Evolutionary conservation across 805 yeast genomes (phyloP).

Genomic region (Kodamaea kaohsiungensis): DNA sequence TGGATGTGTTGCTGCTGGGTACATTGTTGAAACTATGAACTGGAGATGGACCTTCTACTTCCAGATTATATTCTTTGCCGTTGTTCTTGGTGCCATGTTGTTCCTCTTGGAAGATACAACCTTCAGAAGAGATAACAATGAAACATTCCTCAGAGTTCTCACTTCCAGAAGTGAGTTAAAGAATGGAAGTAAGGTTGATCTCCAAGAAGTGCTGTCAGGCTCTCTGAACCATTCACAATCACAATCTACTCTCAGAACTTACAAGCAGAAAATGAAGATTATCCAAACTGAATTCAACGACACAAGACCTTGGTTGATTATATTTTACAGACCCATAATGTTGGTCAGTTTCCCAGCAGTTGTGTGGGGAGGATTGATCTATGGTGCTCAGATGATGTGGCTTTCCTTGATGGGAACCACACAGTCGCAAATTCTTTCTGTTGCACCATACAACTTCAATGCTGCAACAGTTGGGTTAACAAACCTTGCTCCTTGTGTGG

Average conservation of each 20-base stretch:
- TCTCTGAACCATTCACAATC: background rate
- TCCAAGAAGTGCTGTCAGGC: background rate
- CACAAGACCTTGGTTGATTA: constrained; percentile 39
- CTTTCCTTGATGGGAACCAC: constrained; percentile 45
- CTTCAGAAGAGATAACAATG: constrained; percentile 27
- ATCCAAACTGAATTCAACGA: constrained; percentile 41
- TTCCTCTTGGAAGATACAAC: constrained; percentile 44
- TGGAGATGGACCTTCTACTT: constrained; percentile 45
- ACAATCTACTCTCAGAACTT: constrained; percentile 28
- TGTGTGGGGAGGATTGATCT: constrained; percentile 48
- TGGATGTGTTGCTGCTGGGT: constrained; percentile 49
- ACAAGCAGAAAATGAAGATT: constrained; percentile 36
- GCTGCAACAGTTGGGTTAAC: constrained; percentile 43
- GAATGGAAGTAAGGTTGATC: background rate
- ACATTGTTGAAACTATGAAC: constrained; percentile 34
- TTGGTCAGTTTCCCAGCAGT: constrained; percentile 42
- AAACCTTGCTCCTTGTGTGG: constrained; percentile 44
- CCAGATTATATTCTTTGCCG: constrained; percentile 35
- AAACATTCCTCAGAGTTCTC: background rate
- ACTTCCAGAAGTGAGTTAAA: background rate
- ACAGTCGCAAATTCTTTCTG: constrained; percentile 38
- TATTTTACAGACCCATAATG: constrained; percentile 38
- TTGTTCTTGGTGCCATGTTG: constrained; percentile 26
- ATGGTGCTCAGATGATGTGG: constrained; percentile 54
- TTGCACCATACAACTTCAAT: constrained; percentile 41